Evolutionary conservation across 1,284 basidiomycete species (phyloP), one percentile per base, ranked within the genome.

Genomic region (Hymenochaete sp.): DNA sequence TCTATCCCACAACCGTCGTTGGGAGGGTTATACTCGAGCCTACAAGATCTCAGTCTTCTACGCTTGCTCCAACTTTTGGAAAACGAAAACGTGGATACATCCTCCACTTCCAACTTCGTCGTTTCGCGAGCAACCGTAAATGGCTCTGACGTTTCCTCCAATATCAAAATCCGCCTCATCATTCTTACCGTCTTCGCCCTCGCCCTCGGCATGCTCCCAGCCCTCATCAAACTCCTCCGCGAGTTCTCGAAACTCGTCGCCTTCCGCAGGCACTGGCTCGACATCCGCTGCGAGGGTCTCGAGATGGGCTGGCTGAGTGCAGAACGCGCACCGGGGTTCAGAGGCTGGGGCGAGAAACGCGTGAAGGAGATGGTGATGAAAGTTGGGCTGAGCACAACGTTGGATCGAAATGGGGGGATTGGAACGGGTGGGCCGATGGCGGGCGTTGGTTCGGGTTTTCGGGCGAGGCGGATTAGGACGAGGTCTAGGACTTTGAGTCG

Each of bases 281-380:
- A 74, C 13, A 63, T 77, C 0, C 74, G 71, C 44, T 85, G 85
- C 55, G 72, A 73, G 43, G 74, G 75, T 0, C 67, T 78, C 51
- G 83, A 89, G 54, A 71, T 91, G 64, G 84, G 77, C 3, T 87
- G 82, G 81, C 62, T 84, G 29, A 77, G 76, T 54, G 74, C 71
- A 0, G 64, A 63, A 11, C 60, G 67, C 25, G 80, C 77, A 9
- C 78, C 73, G 22, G 76, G 75, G 5, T 80, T 78, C 53, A 66
- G 67, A 5, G 77, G 75, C 1, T 86, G 82, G 82, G 82, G 82
- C 11, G 79, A 82, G 57, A 78, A 77, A 52, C 67, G 71, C 29
- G 57, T 85, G 42, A 87, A 87, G 62, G 76, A 79, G 52, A 77
- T 78, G 53, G 63, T 86, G 25, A 60, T 75, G 47, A 78, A 77